Percentiles rank a stretch among this genome's conserved stretches.
These are phyloP conservation scores for Yarrowia keelungensis DNA, from an alignment of 805 yeast genomes.

Conservation along the genomic window DNA sequence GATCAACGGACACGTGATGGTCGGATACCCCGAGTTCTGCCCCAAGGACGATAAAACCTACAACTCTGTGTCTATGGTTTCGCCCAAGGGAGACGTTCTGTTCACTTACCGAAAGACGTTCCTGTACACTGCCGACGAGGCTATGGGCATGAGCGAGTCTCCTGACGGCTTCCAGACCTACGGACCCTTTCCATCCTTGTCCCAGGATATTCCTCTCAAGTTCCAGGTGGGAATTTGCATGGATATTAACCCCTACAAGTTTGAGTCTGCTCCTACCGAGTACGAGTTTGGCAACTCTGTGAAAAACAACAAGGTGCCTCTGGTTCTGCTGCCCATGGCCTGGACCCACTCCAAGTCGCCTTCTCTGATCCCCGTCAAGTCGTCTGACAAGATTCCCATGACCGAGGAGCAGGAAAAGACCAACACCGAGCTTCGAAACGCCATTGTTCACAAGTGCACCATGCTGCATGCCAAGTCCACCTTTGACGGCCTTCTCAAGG, in stretches of 20 bases:
- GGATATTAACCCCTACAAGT: slow-evolving; percentile 90
- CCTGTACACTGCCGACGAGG: slow-evolving; percentile 77
- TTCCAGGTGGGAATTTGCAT: slow-evolving; percentile 86
- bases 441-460: slow-evolving; percentile 33
- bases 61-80: slow-evolving; percentile 74
- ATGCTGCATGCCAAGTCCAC: slow-evolving; percentile 14
- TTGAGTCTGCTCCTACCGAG: slow-evolving; percentile 75
- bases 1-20: slow-evolving; percentile 67
- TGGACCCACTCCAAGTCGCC: slow-evolving; percentile 62
- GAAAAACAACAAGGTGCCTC: slow-evolving; percentile 55
- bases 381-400: slow-evolving; percentile 26
- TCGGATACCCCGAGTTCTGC: slow-evolving; percentile 79
- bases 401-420: slow-evolving; percentile 42
- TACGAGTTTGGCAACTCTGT: slow-evolving; percentile 74
- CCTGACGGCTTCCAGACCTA: slow-evolving; percentile 59
- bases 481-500: slow-evolving; percentile 31
- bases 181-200: slow-evolving; percentile 38
- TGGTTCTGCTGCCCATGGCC: slow-evolving; percentile 82
- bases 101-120: slow-evolving; percentile 78
- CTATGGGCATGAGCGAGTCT: slow-evolving; percentile 79
- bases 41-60: slow-evolving; percentile 48
- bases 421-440: slow-evolving; percentile 39
- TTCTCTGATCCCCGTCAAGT: slow-evolving; percentile 3
- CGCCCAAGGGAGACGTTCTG: slow-evolving; percentile 63
- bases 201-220: slow-evolving; percentile 46